phyloP scores from a whole-genome alignment of 78 protist species.

The Parvularia atlantis region DNA sequence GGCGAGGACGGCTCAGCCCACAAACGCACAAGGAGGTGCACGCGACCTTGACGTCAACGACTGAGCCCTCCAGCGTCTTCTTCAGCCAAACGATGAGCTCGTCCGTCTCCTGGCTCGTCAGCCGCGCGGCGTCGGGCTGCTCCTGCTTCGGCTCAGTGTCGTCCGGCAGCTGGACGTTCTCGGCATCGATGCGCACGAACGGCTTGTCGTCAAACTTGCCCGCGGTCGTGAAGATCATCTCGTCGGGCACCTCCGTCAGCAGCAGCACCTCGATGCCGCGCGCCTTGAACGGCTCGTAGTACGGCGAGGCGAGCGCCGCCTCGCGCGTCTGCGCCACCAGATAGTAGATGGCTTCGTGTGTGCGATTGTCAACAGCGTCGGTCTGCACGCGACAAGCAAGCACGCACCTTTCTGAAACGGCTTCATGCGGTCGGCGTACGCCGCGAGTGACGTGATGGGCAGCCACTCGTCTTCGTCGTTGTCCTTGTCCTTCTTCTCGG shows the following conservation, averaged over 20 bases:
- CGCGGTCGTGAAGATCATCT: slow-evolving; percentile 60
- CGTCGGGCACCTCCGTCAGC: slow-evolving; percentile 54
- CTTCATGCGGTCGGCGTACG: neutral
- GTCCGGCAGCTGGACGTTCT: slow-evolving; percentile 12
- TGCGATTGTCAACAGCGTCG: neutral
- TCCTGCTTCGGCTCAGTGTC: neutral
- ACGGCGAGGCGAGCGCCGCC: slow-evolving; percentile 59
- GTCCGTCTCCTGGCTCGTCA: neutral
- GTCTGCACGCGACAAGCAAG: neutral
- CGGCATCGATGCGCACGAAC: slow-evolving; percentile 40
- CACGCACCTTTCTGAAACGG: neutral
- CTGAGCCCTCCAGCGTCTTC: neutral
- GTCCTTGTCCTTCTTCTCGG: neutral
- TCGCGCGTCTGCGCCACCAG: slow-evolving; percentile 32
- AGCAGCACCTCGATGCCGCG: slow-evolving; percentile 59
- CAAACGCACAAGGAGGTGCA: neutral
- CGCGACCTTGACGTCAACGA: neutral
- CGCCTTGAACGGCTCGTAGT: slow-evolving; percentile 71
- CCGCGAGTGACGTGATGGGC: neutral
- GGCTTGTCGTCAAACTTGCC: slow-evolving; percentile 39
- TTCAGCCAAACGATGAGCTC: no score
- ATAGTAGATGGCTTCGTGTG: slow-evolving; percentile 71
- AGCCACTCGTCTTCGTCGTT: neutral
- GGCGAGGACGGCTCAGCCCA: neutral
- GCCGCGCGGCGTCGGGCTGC: neutral